Conservation (phyloP, 1,284 basidiomycete species). For the Pseudozyma hubeiensis region DNA sequence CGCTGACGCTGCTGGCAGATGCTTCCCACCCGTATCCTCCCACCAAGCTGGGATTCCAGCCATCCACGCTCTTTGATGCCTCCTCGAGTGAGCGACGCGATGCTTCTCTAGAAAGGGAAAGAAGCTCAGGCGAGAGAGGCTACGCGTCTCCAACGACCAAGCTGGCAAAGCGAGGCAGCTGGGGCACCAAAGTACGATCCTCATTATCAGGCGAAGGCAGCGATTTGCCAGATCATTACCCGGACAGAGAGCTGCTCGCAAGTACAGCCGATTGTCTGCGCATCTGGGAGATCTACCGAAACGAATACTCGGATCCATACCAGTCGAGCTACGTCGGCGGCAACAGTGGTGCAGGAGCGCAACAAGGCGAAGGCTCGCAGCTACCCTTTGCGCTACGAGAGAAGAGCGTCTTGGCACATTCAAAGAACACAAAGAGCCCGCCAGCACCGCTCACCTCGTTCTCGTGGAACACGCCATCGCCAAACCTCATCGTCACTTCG, state of each 20-base stretch:
- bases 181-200: constrained; percentile 46
- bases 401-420: constrained; percentile 65
- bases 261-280: constrained; percentile 66
- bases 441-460: constrained; percentile 68
- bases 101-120: constrained; percentile 36
- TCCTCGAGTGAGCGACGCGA: constrained; percentile 42
- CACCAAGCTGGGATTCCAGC: constrained; percentile 66
- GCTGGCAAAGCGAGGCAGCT: constrained; percentile 52
- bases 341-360: constrained; percentile 19
- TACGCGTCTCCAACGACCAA: constrained; percentile 56
- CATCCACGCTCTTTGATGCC: constrained; percentile 54
- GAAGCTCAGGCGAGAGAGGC: constrained; percentile 33
- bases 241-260: constrained; percentile 65
- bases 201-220: constrained; percentile 18
- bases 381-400: constrained; percentile 60
- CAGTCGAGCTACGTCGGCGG: constrained; percentile 50
- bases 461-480: constrained; percentile 67
- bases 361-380: constrained; percentile 17
- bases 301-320: constrained; percentile 50
- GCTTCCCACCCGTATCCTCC: constrained; percentile 67
- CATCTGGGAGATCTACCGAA: constrained; percentile 65
- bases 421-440: constrained; percentile 62
- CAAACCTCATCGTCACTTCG: constrained; percentile 68
- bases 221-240: constrained; percentile 49
- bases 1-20: constrained; percentile 59